Percentiles rank a stretch among this genome's conserved stretches.
phyloP scores from a whole-genome alignment of 176 grass and related monocot genomes.

The Juncus effusus region DNA sequence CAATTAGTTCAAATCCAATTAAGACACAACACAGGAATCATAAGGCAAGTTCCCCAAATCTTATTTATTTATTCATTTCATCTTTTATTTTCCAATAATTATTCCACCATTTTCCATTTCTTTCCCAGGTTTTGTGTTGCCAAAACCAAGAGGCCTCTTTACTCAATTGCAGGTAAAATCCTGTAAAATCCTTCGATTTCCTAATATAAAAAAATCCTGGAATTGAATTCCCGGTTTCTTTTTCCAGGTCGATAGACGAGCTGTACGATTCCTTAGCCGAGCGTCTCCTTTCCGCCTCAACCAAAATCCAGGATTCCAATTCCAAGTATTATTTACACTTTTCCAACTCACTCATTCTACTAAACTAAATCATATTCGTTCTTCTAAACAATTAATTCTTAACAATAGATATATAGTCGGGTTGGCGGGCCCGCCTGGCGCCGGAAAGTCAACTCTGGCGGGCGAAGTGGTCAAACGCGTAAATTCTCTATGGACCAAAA shows the following conservation, averaged over 20 bases:
- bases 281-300: constrained; percentile 55
- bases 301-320: constrained; percentile 39
- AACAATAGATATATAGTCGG: constrained; percentile 74
- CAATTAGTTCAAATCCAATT: not conserved
- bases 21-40: constrained; percentile 29
- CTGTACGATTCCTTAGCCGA: constrained; percentile 70
- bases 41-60: constrained; percentile 27
- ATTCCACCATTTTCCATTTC: constrained; percentile 1
- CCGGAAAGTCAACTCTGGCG: constrained; percentile 83
- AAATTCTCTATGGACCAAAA: constrained; percentile 64
- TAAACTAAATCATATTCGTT: constrained; percentile 3
- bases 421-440: constrained; percentile 85
- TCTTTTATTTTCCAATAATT: constrained; percentile 10
- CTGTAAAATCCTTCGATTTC: constrained; percentile 29
- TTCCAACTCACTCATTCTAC: constrained; percentile 3
- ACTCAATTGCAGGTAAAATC: constrained; percentile 50
- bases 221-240: constrained; percentile 11
- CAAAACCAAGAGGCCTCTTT: constrained; percentile 45
- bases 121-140: constrained; percentile 53
- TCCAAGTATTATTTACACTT: constrained; percentile 53
- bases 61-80: not conserved
- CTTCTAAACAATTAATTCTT: constrained; percentile 5
- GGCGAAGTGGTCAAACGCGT: constrained; percentile 64
- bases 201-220: constrained; percentile 13
- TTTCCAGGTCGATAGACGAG: constrained; percentile 74